phyloP scores from a whole-genome alignment of 1,139 yeast species.

The Petasospora fabianii region DNA sequence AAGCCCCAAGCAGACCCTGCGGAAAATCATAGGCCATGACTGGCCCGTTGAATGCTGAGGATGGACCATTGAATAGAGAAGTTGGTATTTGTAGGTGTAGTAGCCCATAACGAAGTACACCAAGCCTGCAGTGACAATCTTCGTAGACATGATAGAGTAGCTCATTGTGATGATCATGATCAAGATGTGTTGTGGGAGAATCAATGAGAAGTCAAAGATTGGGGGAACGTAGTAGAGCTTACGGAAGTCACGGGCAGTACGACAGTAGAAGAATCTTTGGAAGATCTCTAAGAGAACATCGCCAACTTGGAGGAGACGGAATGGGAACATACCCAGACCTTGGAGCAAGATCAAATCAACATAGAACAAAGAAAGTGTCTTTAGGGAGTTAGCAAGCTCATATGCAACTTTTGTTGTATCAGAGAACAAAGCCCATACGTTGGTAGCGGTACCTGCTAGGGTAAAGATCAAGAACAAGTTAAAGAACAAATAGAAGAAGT shows the following conservation, averaged over 20 bases:
- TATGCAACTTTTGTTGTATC: conserved; percentile 81
- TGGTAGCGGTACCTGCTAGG: conserved; percentile 69
- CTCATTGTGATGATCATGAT: conserved; percentile 58
- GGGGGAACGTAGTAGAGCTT: conserved; percentile 56
- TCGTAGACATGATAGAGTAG: conserved; percentile 62
- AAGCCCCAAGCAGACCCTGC: conserved; percentile 55
- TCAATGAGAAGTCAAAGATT: conserved; percentile 60
- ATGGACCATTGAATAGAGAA: conserved; percentile 63
- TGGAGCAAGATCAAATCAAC: conserved; percentile 79
- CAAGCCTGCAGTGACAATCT: conserved; percentile 60
- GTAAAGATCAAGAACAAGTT: conserved; percentile 83
- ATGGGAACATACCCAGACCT: conserved; percentile 83
- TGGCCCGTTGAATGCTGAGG: conserved; percentile 71
- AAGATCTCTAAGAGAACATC: conserved; percentile 38
- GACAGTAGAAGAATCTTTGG: conserved; percentile 39
- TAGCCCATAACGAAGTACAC: conserved; percentile 60
- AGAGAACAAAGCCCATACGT: conserved; percentile 61
- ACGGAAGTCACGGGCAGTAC: conserved; percentile 56
- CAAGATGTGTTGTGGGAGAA: conserved; percentile 62
- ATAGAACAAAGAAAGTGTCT: conserved; percentile 70
- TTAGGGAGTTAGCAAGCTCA: conserved; percentile 67
- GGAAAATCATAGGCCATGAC: conserved; percentile 64
- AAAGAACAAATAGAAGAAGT: conserved; percentile 79
- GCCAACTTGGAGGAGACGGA: conserved; percentile 58
- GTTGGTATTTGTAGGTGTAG: conserved; percentile 62